Evolutionary conservation across 2,329 filamentous ascomycete genomes (phyloP).

Genomic region (Seiridium unicorne): DNA sequence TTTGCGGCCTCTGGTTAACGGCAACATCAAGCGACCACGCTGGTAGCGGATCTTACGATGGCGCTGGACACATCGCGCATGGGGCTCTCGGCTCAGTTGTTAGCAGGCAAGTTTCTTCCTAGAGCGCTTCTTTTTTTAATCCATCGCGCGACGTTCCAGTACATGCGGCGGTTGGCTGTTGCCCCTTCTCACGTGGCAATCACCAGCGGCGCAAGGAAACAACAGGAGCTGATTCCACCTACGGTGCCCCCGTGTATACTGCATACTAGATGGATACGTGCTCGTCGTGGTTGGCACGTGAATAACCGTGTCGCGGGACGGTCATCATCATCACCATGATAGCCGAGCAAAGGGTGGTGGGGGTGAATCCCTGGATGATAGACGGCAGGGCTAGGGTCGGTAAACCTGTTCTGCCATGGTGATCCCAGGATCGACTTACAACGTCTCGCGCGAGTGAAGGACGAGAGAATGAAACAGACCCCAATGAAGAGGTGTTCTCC

Average conservation of each 20-base stretch:
- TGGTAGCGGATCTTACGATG: slow-evolving; percentile 3
- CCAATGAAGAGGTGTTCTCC: background rate
- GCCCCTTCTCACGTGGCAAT: too few species aligned
- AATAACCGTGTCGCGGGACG: background rate
- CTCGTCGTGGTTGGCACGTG: background rate
- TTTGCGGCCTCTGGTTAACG: background rate
- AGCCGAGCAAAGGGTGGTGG: slow-evolving; percentile 2
- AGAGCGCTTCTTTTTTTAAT: too few species aligned
- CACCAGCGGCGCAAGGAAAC: too few species aligned
- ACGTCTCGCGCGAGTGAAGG: background rate
- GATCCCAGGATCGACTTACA: background rate
- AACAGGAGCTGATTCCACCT: too few species aligned
- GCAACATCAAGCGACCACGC: slow-evolving; percentile 2
- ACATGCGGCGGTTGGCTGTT: too few species aligned
- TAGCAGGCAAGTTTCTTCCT: too few species aligned
- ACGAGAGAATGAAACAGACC: background rate
- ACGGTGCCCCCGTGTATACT: too few species aligned
- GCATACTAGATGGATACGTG: too few species aligned
- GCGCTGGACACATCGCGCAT: background rate
- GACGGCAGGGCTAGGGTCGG: background rate
- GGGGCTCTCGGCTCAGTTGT: background rate
- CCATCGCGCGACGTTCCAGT: too few species aligned
- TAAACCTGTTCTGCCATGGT: background rate
- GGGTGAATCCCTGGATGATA: background rate
- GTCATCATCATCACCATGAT: background rate